Evolutionary conservation across 2,329 filamentous ascomycete species (phyloP).

Genomic region (Pseudocercospora vitis): DNA sequence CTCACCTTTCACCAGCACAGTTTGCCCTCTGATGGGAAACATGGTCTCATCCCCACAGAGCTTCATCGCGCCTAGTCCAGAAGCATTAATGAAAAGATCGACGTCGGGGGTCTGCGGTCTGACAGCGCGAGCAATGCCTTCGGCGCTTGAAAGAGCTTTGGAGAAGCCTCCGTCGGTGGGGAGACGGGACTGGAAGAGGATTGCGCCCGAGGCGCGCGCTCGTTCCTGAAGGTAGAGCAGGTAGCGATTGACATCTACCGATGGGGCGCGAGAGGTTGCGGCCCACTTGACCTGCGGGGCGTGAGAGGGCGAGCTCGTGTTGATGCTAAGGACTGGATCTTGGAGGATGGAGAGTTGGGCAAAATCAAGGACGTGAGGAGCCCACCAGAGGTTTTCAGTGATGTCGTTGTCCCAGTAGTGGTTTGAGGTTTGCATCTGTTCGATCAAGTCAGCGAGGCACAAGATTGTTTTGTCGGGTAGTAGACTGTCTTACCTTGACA

Average conservation of each 20-base stretch:
- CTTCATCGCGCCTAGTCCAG: slow-evolving; percentile 43
- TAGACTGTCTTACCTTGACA: slow-evolving; percentile 15
- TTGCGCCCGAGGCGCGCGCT: slow-evolving; percentile 32
- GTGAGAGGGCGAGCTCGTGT: slow-evolving; percentile 24
- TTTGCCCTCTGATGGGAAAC: slow-evolving; percentile 49
- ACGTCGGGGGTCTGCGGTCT: slow-evolving; percentile 17
- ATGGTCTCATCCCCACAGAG: slow-evolving; percentile 41
- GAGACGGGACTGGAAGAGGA: slow-evolving; percentile 34
- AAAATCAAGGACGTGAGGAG: slow-evolving; percentile 40
- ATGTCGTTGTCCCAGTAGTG: slow-evolving; percentile 34
- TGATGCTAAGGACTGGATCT: slow-evolving; percentile 27
- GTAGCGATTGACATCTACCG: slow-evolving; percentile 42
- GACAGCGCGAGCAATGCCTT: slow-evolving; percentile 22
- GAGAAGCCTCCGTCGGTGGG: slow-evolving; percentile 34
- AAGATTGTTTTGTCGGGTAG: background rate
- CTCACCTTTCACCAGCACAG: slow-evolving; percentile 47
- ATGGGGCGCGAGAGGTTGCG: slow-evolving; percentile 38
- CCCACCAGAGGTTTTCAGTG: slow-evolving; percentile 42
- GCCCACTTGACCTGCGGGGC: slow-evolving; percentile 31
- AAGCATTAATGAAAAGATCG: slow-evolving; percentile 44
- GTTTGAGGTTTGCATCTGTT: slow-evolving; percentile 29
- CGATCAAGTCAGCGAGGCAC: slow-evolving; percentile 4
- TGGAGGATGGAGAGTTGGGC: slow-evolving; percentile 20
- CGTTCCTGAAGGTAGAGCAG: slow-evolving; percentile 39
- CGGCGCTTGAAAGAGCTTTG: slow-evolving; percentile 33